phyloP scores from a whole-genome alignment of 2,329 filamentous ascomycete genomes.

The Phyllosticta paracitricarpa region DNA sequence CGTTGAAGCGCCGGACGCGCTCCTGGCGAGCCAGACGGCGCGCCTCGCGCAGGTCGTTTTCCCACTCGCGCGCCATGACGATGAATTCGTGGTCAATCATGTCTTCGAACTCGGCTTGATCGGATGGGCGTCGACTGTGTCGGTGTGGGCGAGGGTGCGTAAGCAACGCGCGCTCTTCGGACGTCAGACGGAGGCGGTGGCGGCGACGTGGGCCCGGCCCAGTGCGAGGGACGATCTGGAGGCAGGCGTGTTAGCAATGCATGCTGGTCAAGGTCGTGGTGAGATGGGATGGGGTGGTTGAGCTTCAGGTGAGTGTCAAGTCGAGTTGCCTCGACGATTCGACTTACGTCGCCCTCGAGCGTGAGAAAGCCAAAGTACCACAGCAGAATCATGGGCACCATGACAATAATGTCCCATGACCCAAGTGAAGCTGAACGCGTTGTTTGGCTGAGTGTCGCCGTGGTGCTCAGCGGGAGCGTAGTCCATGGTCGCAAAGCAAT shows the following conservation, averaged over 20 bases:
- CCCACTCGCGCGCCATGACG: neutral
- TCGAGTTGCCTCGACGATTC: neutral
- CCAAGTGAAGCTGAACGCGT: neutral
- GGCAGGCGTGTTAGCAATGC: neutral
- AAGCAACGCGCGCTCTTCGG: neutral
- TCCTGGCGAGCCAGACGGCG: neutral
- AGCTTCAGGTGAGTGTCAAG: neutral
- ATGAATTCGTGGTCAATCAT: neutral
- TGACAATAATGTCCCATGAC: neutral
- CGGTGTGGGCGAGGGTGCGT: neutral
- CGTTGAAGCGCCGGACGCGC: neutral
- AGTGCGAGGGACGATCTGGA: neutral
- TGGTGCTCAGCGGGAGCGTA: neutral
- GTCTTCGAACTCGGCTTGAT: neutral
- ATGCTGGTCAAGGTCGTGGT: neutral
- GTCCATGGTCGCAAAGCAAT: neutral
- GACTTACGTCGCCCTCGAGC: neutral
- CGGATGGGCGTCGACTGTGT: neutral
- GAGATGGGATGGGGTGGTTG: no score
- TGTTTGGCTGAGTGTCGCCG: neutral
- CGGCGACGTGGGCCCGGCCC: neutral
- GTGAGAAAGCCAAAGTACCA: neutral
- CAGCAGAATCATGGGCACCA: neutral
- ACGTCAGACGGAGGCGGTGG: neutral
- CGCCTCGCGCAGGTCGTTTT: neutral